phyloP scores from a whole-genome alignment of 305 asterid species.

The Coffea humblotiana region DNA sequence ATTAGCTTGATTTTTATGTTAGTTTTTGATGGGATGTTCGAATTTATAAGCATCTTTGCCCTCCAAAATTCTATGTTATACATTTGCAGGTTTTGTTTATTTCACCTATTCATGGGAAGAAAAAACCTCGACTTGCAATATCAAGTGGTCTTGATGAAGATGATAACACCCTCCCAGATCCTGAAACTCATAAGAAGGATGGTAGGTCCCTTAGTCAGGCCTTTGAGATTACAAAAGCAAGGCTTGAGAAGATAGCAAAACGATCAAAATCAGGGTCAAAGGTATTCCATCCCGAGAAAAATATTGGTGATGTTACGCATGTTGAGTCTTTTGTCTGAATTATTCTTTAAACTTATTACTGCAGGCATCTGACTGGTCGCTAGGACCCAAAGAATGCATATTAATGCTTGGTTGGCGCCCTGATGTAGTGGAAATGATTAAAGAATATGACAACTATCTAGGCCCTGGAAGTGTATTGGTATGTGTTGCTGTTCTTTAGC shows the following conservation, averaged over 20 bases:
- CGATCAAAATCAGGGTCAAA: slow-evolving; percentile 79
- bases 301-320: slow-evolving; percentile 12
- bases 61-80: slow-evolving; percentile 12
- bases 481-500: slow-evolving; percentile 26
- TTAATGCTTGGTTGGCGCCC: slow-evolving; percentile 96
- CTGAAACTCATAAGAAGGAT: slow-evolving; percentile 41
- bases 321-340: slow-evolving; percentile 22
- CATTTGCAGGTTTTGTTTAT: slow-evolving; percentile 75
- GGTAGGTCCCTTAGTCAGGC: slow-evolving; percentile 36
- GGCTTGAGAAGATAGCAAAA: slow-evolving; percentile 68
- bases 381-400: slow-evolving; percentile 84
- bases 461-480: slow-evolving; percentile 97
- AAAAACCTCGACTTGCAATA: slow-evolving; percentile 55
- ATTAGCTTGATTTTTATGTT: background rate
- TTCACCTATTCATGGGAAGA: slow-evolving; percentile 73
- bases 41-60: background rate
- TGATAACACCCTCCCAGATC: slow-evolving; percentile 34
- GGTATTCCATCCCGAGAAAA: slow-evolving; percentile 43
- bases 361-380: slow-evolving; percentile 72
- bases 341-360: slow-evolving; percentile 22
- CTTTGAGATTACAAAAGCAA: slow-evolving; percentile 50
- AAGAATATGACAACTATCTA: slow-evolving; percentile 89
- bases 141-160: slow-evolving; percentile 38
- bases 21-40: background rate
- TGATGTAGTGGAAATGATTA: slow-evolving; percentile 79